Conservation (phyloP, 2,329 filamentous ascomycete genomes). For the Neofusicoccum umdonicola region DNA sequence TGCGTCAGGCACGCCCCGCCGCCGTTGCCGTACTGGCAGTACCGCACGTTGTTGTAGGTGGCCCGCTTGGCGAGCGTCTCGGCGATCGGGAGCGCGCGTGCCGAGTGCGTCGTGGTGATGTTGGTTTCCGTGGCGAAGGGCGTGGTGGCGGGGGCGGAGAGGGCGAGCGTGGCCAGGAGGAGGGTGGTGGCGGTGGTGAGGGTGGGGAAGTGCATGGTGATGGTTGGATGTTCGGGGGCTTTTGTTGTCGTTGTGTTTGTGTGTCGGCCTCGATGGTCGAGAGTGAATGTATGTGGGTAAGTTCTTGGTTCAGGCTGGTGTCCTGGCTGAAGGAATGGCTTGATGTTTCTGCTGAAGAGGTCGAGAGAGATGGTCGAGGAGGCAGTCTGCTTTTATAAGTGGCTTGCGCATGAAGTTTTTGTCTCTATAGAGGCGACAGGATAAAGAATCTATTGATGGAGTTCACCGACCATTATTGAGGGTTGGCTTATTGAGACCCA, state of each 20-base stretch:
- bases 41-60: not conserved
- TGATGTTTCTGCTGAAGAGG: not conserved
- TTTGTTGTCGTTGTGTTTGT: not conserved
- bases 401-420: not conserved
- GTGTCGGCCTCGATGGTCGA: not conserved
- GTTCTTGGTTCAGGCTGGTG: not conserved
- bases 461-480: not conserved
- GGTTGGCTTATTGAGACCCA: not conserved
- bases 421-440: not conserved
- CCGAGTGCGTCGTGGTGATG: too few species aligned
- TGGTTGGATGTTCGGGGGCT: not conserved
- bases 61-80: not conserved
- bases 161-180: not conserved
- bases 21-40: not conserved
- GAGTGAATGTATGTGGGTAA: not conserved
- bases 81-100: too few species aligned
- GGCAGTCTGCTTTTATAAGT: too few species aligned
- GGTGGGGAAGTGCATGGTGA: not conserved
- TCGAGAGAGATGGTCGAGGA: not conserved
- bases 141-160: too few species aligned
- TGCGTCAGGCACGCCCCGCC: not conserved
- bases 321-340: not conserved
- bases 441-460: slow-evolving; percentile 1
- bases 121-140: too few species aligned
- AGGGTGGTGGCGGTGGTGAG: not conserved